A percentile compares a stretch with the other conserved stretches of the same genome.
Evolutionary conservation across 192 early-diverging fungal species (phyloP).

Genomic region (Entophlyctis helioformis): DNA sequence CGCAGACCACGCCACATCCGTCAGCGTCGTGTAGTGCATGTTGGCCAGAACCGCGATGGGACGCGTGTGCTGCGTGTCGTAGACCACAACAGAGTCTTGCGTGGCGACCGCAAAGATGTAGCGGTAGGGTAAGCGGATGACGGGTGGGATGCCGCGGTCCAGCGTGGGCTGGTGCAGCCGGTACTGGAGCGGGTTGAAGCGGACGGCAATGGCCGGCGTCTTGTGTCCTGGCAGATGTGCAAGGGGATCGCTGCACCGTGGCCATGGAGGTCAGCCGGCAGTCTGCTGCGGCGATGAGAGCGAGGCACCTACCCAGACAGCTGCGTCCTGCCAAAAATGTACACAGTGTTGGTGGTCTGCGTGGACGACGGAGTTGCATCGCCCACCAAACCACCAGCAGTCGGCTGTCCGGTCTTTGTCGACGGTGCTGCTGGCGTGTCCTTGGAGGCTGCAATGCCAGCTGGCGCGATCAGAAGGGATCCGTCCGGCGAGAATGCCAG

Average conservation of each 20-base stretch:
- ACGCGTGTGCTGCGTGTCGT: slow-evolving; percentile 65
- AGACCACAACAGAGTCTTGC: slow-evolving; percentile 71
- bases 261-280: too few relatives aligned
- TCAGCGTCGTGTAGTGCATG: slow-evolving; percentile 80
- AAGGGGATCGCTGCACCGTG: slow-evolving; percentile 53
- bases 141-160: slow-evolving; percentile 6
- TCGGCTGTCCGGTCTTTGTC: too few relatives aligned
- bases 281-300: too few relatives aligned
- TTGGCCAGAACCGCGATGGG: slow-evolving; percentile 65
- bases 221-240: slow-evolving; percentile 54
- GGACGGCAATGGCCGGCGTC: slow-evolving; percentile 69
- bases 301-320: not conserved
- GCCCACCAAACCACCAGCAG: too few relatives aligned
- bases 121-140: slow-evolving; percentile 47
- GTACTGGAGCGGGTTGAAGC: slow-evolving; percentile 53
- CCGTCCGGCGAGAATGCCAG: slow-evolving; percentile 84
- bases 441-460: slow-evolving; percentile 59
- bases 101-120: slow-evolving; percentile 77
- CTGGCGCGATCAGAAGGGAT: slow-evolving; percentile 64
- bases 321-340: slow-evolving; percentile 25
- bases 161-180: slow-evolving; percentile 16
- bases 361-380: not conserved
- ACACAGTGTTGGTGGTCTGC: not conserved
- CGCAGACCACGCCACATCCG: slow-evolving; percentile 74
- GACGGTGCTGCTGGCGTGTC: too few relatives aligned